Evolutionary conservation across 1,284 basidiomycete genomes (phyloP).

Genomic region (Moesziomyces aphidis): DNA sequence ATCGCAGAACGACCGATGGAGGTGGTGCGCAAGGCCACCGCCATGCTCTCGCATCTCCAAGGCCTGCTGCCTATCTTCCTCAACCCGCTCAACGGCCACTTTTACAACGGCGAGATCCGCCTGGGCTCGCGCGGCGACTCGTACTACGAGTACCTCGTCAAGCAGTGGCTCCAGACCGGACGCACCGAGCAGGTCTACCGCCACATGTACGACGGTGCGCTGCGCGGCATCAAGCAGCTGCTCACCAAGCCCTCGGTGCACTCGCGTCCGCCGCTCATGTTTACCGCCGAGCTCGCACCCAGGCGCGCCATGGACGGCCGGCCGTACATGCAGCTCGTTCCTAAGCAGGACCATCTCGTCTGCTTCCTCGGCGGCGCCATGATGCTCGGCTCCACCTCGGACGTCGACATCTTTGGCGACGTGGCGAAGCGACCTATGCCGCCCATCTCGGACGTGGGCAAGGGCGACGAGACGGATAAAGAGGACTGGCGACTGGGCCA

Average conservation of each 20-base stretch:
- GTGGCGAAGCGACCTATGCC: constrained; percentile 25
- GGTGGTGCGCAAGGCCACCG: constrained; percentile 40
- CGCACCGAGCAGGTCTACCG: constrained; percentile 82
- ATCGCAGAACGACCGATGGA: constrained; percentile 74
- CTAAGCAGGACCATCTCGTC: constrained; percentile 95
- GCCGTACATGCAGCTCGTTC: constrained; percentile 70
- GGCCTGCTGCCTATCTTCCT: constrained; percentile 88
- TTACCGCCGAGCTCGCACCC: constrained; percentile 80
- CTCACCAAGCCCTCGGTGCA: constrained; percentile 73
- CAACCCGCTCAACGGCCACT: constrained; percentile 76
- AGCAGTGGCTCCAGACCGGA: constrained; percentile 72
- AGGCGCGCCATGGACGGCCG: constrained; percentile 8
- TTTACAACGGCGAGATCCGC: constrained; percentile 80
- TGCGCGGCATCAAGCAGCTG: constrained; percentile 81
- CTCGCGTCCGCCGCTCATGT: constrained; percentile 72
- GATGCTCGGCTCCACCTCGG: constrained; percentile 79
- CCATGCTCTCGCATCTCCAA: constrained; percentile 70
- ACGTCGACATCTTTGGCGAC: constrained; percentile 29
- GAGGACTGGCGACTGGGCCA: constrained; percentile 84
- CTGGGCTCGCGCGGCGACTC: constrained; percentile 93
- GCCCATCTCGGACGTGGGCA: constrained; percentile 70
- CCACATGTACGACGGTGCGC: constrained; percentile 87
- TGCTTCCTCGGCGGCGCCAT: constrained; percentile 94
- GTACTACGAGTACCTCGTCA: constrained; percentile 87
- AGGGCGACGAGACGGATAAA: constrained; percentile 73